Evolutionary conservation across 148 eudicot genomes (phyloP).

Genomic region (Arctostaphylos glauca): DNA sequence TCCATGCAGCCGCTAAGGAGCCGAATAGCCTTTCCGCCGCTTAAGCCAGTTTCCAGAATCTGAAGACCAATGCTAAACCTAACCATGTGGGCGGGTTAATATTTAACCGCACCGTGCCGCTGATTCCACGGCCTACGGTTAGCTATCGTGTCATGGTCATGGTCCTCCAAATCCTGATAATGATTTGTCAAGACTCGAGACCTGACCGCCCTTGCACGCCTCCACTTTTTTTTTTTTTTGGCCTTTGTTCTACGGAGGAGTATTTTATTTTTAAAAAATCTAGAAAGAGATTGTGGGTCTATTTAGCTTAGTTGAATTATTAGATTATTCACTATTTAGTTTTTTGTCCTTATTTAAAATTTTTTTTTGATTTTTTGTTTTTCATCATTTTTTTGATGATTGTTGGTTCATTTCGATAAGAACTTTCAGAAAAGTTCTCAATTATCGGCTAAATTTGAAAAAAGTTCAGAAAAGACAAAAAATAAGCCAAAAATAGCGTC

Average conservation of each 20-base stretch:
- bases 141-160: background rate
- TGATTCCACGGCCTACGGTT: background rate
- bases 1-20: background rate
- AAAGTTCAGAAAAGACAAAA: too few relatives aligned
- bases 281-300: too few relatives aligned
- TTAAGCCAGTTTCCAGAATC: background rate
- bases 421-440: too few relatives aligned
- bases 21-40: background rate
- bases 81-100: background rate
- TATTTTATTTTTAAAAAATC: too few relatives aligned
- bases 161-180: background rate
- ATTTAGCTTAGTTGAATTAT: too few relatives aligned
- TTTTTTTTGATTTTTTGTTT: too few relatives aligned
- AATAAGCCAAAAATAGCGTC: too few relatives aligned
- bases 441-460: too few relatives aligned
- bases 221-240: background rate
- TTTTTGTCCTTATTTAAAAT: too few relatives aligned
- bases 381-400: too few relatives aligned
- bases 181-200: background rate
- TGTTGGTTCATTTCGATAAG: too few relatives aligned
- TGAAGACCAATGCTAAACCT: background rate
- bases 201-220: conserved; percentile 4
- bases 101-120: background rate
- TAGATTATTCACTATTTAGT: too few relatives aligned
- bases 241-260: background rate